These are phyloP conservation scores for Pythium plurisporium DNA, from an alignment of 352 stramenopile genomes.

Conservation along the genomic window DNA sequence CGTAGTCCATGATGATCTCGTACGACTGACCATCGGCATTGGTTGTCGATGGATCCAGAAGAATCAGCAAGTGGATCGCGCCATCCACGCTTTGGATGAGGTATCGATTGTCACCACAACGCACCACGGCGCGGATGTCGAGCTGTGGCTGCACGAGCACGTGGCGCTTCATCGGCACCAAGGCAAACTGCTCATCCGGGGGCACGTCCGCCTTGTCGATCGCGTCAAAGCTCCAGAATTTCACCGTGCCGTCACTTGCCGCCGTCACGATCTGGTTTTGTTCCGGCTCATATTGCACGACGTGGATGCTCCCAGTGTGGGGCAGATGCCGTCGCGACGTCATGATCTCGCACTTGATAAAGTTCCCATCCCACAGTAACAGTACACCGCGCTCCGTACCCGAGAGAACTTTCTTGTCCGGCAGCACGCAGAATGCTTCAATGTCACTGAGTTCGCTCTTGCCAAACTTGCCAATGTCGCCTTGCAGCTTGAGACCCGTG, in stretches of 20 bases:
- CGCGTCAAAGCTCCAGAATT: conserved; percentile 85
- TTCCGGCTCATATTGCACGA: conserved; percentile 58
- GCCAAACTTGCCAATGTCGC: conserved; percentile 95
- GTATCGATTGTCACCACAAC: conserved; percentile 35
- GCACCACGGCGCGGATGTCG: conserved; percentile 68
- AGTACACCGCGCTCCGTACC: conserved; percentile 83
- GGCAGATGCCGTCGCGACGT: conserved; percentile 59
- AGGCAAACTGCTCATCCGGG: conserved; percentile 70
- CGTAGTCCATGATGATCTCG: conserved; percentile 47
- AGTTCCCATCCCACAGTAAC: conserved; percentile 94
- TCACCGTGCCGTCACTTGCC: conserved; percentile 82
- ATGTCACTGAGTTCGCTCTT: conserved; percentile 94
- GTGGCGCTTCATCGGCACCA: conserved; percentile 62
- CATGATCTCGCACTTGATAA: conserved; percentile 93
- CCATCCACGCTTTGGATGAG: conserved; percentile 61
- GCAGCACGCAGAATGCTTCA: conserved; percentile 91
- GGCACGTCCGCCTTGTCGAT: conserved; percentile 87
- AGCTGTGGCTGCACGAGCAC: conserved; percentile 49
- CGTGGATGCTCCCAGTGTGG: conserved; percentile 69
- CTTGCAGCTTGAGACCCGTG: conserved; percentile 94
- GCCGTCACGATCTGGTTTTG: conserved; percentile 55
- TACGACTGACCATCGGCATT: conserved; percentile 25
- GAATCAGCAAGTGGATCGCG: conserved; percentile 42
- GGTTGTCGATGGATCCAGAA: conserved; percentile 13
- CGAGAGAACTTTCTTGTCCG: conserved; percentile 92